These are phyloP conservation scores for Vaccinium macrocarpon DNA, from an alignment of 148 eudicot genomes.

Conservation along the genomic window DNA sequence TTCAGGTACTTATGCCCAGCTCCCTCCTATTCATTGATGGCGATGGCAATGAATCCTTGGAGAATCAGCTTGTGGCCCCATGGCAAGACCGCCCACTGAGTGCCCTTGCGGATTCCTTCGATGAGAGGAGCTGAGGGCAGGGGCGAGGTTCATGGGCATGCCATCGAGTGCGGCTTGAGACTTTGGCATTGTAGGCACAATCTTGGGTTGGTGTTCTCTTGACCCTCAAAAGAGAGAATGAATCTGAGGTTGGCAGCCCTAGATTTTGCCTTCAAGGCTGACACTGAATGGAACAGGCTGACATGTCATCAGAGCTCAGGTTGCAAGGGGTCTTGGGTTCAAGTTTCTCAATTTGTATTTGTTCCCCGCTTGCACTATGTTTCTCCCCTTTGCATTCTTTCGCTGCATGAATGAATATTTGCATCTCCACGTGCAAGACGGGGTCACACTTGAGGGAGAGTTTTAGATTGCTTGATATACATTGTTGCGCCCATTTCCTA, in stretches of 20 bases:
- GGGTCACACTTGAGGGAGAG: too few relatives aligned
- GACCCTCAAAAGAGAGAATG: background rate
- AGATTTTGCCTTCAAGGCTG: background rate
- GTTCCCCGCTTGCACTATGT: too few relatives aligned
- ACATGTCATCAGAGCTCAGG: too few relatives aligned
- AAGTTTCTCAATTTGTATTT: too few relatives aligned
- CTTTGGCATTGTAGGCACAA: background rate
- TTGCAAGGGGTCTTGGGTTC: too few relatives aligned
- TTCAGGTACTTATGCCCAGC: background rate
- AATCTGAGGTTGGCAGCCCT: background rate
- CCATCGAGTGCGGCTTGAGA: background rate
- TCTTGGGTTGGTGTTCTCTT: background rate
- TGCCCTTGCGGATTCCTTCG: background rate
- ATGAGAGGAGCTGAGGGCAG: background rate
- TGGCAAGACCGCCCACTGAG: background rate
- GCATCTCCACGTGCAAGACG: too few relatives aligned
- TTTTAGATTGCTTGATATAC: too few relatives aligned
- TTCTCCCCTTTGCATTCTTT: too few relatives aligned
- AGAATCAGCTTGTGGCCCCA: background rate
- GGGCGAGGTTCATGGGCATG: background rate
- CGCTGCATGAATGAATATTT: too few relatives aligned
- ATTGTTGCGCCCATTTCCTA: too few relatives aligned
- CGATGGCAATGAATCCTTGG: background rate
- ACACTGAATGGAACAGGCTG: background rate
- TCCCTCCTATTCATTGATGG: background rate